phyloP scores from a whole-genome alignment of 2,329 filamentous ascomycete genomes.

The Hypoxylon rubiginosum region DNA sequence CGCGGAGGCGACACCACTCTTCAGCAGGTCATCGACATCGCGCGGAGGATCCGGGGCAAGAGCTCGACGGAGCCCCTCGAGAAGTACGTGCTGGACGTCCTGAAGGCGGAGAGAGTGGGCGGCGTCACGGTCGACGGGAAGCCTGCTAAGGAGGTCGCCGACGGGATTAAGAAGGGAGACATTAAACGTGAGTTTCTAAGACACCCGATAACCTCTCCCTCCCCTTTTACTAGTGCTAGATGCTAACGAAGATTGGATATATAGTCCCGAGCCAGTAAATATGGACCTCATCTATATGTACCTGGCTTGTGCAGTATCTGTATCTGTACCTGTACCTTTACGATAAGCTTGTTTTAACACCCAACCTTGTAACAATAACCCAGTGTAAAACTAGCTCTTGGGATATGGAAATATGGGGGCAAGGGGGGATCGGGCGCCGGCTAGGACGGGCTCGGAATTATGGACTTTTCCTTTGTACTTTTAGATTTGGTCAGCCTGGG shows the following conservation, averaged over 20 bases:
- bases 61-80: no score
- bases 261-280: background rate
- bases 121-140: no score
- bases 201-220: background rate
- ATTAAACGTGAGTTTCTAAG: background rate
- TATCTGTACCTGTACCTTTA: background rate
- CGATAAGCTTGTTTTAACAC: background rate
- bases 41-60: no score
- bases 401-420: background rate
- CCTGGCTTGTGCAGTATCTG: no score
- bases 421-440: background rate
- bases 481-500: background rate
- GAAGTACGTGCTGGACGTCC: no score
- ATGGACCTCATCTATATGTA: no score
- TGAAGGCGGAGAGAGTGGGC: no score
- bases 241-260: background rate
- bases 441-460: background rate
- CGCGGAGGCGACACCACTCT: no score
- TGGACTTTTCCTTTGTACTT: constrained; percentile 1
- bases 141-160: no score
- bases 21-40: no score
- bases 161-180: background rate
- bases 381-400: background rate
- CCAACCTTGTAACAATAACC: no score
- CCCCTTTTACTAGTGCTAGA: background rate